These are phyloP conservation scores for Phytophthora nicotianae DNA, from an alignment of 352 stramenopile genomes.

Conservation along the genomic window DNA sequence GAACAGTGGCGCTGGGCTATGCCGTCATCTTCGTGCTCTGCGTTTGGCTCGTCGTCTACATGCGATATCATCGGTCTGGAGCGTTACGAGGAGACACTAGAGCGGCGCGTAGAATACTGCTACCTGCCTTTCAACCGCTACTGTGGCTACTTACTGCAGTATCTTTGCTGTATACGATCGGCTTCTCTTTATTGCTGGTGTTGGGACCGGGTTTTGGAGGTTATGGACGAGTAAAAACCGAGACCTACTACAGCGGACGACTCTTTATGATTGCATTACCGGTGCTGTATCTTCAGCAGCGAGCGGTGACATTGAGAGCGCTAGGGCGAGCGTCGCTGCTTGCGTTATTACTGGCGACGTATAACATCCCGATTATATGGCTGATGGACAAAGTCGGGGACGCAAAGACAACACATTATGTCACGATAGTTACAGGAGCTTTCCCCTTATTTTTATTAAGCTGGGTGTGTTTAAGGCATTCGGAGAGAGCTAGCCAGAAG, in stretches of 20 bases:
- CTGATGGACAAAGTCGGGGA: conserved; percentile 24
- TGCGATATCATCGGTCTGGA: conserved; percentile 56
- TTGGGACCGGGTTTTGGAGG: conserved; percentile 12
- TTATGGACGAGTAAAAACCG: conserved; percentile 31
- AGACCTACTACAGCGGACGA: conserved; percentile 56
- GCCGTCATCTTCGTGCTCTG: conserved; percentile 49
- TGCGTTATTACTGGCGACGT: conserved; percentile 51
- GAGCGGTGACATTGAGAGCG: conserved; percentile 56
- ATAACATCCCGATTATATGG: conserved; percentile 65
- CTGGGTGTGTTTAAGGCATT: conserved; percentile 49
- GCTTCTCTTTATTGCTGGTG: conserved; percentile 33
- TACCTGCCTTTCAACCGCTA: conserved; percentile 76
- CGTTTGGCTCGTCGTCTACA: conserved; percentile 52
- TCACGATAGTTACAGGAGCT: conserved; percentile 40
- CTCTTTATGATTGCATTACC: conserved; percentile 73
- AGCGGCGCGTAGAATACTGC: conserved; percentile 65
- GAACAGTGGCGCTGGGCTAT: conserved; percentile 48
- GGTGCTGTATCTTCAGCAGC: conserved; percentile 68
- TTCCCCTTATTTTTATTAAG: conserved; percentile 48
- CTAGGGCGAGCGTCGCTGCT: conserved; percentile 47
- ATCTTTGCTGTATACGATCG: conserved; percentile 35
- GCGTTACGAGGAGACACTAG: conserved; percentile 51
- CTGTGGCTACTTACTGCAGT: conserved; percentile 54
- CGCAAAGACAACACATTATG: conserved; percentile 35
- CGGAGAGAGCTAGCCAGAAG: conserved; percentile 48